Base-by-base conservation (phyloP, 2,329 filamentous ascomycete species). In the Cercospora janseana region DNA sequence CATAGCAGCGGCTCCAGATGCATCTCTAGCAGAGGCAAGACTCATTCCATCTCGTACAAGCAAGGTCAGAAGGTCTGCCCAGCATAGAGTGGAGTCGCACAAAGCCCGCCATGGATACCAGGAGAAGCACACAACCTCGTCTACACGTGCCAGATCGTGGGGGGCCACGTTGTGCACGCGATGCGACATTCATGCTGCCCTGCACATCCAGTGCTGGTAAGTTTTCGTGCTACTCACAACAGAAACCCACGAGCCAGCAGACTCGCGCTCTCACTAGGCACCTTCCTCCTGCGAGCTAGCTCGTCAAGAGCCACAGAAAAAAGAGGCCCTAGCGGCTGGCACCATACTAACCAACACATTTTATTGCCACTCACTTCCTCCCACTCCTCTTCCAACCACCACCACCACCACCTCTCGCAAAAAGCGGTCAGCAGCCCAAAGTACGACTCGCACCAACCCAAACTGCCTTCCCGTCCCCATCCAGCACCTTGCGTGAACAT, bases 41-140 rank as follows among this genome's bases (percentile, higher is more conserved):
- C n/a, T n/a, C n/a, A n/a, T n/a, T n/a, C n/a, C n/a, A n/a, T n/a
- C n/a, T n/a, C n/a, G n/a, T n/a, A n/a, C n/a, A n/a, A n/a, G n/a
- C n/a, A n/a, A n/a, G n/a, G n/a, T n/a, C n/a, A n/a, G n/a, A n/a
- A n/a, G n/a, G n/a, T n/a, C n/a, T n/a, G n/a, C n/a, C n/a, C n/a
- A n/a, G n/a, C n/a, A n/a, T n/a, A n/a, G n/a, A n/a, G n/a, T n/a
- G n/a, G n/a, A n/a, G n/a, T n/a, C n/a, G n/a, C n/a, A n/a, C 16
- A 32, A 9, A 20, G 6, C n/a, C 15, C 28, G 44, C 44, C 44
- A 47, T 38, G 44, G 7, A 47, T 47, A 47, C 15, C 44, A 47
- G 6, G 9, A 7, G 18, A 38, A 20, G 20, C 20, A 24, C n/a
- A 24, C 35, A 7, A 8, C 13, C 13, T n/a, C 7, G 41, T n/a